Conservation (phyloP, 139 green algal genomes). For the Chlorella sp. region DNA sequence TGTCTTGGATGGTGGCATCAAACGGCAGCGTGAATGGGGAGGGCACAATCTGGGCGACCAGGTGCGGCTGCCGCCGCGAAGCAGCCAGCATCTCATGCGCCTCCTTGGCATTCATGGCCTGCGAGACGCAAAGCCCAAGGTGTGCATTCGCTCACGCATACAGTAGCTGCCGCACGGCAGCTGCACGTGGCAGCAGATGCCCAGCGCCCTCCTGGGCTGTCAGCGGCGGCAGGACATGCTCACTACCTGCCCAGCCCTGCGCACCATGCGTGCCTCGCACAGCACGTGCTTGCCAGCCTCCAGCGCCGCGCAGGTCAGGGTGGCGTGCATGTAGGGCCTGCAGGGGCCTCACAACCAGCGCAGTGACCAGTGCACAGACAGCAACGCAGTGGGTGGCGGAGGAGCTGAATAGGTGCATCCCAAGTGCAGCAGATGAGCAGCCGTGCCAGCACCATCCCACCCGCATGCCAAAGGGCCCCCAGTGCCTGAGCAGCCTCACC, state of each 20-base stretch:
- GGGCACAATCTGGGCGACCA: conserved; percentile 46
- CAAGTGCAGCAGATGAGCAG: no score
- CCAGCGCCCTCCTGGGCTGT: no score
- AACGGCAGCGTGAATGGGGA: conserved; percentile 45
- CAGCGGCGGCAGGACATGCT: no score
- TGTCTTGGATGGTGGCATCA: conserved; percentile 43
- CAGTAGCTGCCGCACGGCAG: no score
- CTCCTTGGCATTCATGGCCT: conserved; percentile 46
- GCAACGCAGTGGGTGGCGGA: no score
- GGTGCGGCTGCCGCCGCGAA: background rate
- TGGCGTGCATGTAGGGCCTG: conserved; percentile 44
- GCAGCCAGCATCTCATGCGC: conserved; percentile 37
- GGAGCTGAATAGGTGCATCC: no score
- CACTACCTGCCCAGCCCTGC: no score
- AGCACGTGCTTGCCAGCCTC: conserved; percentile 55
- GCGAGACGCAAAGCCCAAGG: no score
- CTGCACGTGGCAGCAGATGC: no score
- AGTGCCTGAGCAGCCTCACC: conserved; percentile 3
- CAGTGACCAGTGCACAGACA: no score
- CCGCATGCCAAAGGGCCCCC: background rate
- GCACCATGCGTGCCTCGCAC: conserved; percentile 51
- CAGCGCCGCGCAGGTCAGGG: conserved; percentile 32
- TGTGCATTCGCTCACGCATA: background rate
- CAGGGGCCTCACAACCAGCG: background rate
- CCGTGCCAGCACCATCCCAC: no score